Conservation (phyloP, 2,329 filamentous ascomycete genomes). For the Pyrenochaeta sp. region DNA sequence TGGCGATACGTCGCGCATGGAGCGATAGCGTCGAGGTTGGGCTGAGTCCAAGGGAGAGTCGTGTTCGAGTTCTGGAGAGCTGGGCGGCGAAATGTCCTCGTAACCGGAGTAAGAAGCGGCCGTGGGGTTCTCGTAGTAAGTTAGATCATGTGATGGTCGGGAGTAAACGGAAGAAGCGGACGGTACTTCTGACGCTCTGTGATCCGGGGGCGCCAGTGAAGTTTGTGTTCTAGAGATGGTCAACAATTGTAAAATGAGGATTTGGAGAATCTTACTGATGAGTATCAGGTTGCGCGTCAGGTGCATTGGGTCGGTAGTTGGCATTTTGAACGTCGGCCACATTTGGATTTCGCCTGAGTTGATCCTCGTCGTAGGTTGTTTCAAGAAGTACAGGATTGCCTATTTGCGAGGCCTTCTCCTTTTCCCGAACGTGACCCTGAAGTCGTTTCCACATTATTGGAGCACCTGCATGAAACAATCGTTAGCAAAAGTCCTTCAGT, state of each 20-base stretch:
- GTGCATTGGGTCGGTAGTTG: slow-evolving; percentile 36
- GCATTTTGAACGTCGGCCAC: slow-evolving; percentile 38
- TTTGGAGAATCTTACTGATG: slow-evolving; percentile 30
- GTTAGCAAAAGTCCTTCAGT: slow-evolving; percentile 29
- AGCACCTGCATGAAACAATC: slow-evolving; percentile 31
- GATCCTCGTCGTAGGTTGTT: slow-evolving; percentile 55
- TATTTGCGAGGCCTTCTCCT: slow-evolving; percentile 49
- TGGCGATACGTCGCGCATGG: slow-evolving; percentile 49
- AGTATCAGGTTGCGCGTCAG: slow-evolving; percentile 17
- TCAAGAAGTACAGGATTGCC: slow-evolving; percentile 55
- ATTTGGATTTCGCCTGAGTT: slow-evolving; percentile 48
- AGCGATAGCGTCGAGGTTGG: slow-evolving; percentile 36
- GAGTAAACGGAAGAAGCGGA: slow-evolving; percentile 68
- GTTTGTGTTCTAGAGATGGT: slow-evolving; percentile 28
- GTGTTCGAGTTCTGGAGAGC: slow-evolving; percentile 47
- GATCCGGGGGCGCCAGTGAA: slow-evolving; percentile 30
- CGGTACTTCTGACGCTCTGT: slow-evolving; percentile 35
- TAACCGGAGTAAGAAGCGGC: slow-evolving; percentile 28
- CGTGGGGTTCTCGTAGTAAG: slow-evolving; percentile 29
- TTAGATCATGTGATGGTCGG: slow-evolving; percentile 56
- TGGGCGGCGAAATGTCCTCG: slow-evolving; percentile 48
- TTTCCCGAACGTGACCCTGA: slow-evolving; percentile 52
- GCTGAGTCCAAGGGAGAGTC: slow-evolving; percentile 19
- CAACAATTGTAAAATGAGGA: slow-evolving; percentile 2
- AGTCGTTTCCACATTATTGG: slow-evolving; percentile 62